Evolutionary conservation across 176 grass and related monocot species (phyloP).

Genomic region (Aegilops sharonensis): DNA sequence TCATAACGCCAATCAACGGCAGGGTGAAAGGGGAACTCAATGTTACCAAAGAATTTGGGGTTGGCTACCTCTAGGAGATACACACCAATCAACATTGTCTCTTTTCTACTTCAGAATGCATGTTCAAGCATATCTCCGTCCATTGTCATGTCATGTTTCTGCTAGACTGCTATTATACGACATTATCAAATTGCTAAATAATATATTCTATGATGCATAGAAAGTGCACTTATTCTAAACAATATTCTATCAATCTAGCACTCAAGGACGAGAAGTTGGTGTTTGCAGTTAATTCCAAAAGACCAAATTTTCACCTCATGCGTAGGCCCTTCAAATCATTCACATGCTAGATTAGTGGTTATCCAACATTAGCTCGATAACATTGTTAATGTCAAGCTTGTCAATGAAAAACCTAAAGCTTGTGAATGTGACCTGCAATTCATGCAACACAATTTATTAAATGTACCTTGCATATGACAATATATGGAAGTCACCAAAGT

Average conservation of each 20-base stretch:
- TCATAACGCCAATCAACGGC: conserved; percentile 35
- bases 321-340: background rate
- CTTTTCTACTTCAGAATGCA: background rate
- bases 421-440: no score
- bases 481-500: background rate
- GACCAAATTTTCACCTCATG: no score
- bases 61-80: conserved; percentile 73
- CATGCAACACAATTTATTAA: background rate
- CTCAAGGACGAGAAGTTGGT: background rate
- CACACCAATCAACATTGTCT: background rate
- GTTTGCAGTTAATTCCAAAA: no score
- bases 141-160: no score
- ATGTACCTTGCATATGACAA: background rate
- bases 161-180: no score
- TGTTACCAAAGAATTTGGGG: conserved; percentile 78
- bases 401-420: no score
- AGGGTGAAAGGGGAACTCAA: conserved; percentile 85
- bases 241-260: background rate
- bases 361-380: no score
- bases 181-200: no score
- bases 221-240: background rate
- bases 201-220: background rate
- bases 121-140: background rate
- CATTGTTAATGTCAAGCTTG: no score
- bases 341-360: no score